Base-by-base conservation (phyloP, 345 rosid genomes). In the Syzygium grande region DNA sequence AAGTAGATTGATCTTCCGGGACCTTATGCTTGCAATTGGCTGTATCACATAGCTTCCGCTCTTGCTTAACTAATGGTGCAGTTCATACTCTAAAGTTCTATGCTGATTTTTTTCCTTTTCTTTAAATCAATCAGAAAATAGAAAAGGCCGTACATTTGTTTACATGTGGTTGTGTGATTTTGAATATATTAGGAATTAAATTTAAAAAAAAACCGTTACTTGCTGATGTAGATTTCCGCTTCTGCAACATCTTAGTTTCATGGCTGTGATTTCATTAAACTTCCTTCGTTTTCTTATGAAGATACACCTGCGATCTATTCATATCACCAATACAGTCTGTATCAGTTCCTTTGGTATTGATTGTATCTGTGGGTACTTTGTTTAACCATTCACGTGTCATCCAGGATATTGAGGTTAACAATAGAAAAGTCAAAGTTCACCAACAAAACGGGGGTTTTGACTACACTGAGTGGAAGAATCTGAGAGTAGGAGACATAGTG, bases 391-490 rank as follows among this genome's bases (percentile, higher is more conserved):
- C 80, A 73, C 80, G 19, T 73, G 43, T 73, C 80, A 73, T 73
- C 80, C 91, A 97, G 98, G 99, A 97, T 91, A 91, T 85, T 88
- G 98, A 95, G 92, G 94, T 95, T 87, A 97, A 97, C 88, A 93
- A 94, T 87, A 93, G 99, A 89, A 95, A 93, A 90, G 97, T 95
- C 52, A 92, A 92, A 87, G 95, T 95, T 63, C 98, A 92, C 88
- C 88, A 85, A 56, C 85, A 93, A 41, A 94, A 90, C 59, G 98
- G 97, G 43, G 90, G 58, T 88, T 97, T 96, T 77, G 88, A 88
- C 86, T 85, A 51, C 5, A 91, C 89, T 25, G 94, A 91, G 88
- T 97, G 99, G 99, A 94, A 90, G 94, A 92, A 92, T 88, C 85
- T 97, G 77, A 93, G 93, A 88, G 95, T 96, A 58, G 99, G 99